These are phyloP conservation scores for Conringia planisiliqua DNA, from an alignment of 345 rosid species.

Conservation along the genomic window DNA sequence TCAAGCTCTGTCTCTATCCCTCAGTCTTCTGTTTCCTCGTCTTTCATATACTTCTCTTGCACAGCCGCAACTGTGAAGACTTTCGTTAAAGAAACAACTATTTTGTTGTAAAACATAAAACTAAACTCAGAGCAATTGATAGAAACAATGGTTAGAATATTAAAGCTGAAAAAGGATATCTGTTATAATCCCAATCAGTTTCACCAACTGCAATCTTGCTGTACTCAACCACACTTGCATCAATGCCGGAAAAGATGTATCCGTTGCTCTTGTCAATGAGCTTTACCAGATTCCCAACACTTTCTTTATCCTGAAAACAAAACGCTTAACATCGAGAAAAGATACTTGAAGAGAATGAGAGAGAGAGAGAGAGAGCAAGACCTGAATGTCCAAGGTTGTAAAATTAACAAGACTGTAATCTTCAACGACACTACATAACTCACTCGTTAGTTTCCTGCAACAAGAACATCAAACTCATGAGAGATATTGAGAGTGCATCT, in stretches of 20 bases:
- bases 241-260: slow-evolving; percentile 71
- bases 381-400: slow-evolving; percentile 91
- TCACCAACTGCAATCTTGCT: slow-evolving; percentile 84
- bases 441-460: slow-evolving; percentile 78
- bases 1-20: background rate
- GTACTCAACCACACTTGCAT: slow-evolving; percentile 82
- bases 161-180: slow-evolving; percentile 59
- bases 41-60: slow-evolving; percentile 73
- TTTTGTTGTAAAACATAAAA: background rate
- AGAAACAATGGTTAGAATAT: background rate
- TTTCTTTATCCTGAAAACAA: slow-evolving; percentile 70
- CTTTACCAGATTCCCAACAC: slow-evolving; percentile 80
- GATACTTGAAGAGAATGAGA: background rate
- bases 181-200: slow-evolving; percentile 83
- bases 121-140: background rate
- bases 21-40: slow-evolving; percentile 32
- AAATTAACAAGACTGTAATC: slow-evolving; percentile 65
- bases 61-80: slow-evolving; percentile 42
- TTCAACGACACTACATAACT: slow-evolving; percentile 71
- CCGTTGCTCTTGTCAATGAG: slow-evolving; percentile 85
- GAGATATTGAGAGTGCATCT: background rate
- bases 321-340: background rate
- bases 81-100: slow-evolving; percentile 29
- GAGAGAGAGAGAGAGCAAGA: slow-evolving; percentile 12
- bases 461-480: slow-evolving; percentile 3